phyloP scores from a whole-genome alignment of 1,284 basidiomycete species.

The Golubevia pallescens region DNA sequence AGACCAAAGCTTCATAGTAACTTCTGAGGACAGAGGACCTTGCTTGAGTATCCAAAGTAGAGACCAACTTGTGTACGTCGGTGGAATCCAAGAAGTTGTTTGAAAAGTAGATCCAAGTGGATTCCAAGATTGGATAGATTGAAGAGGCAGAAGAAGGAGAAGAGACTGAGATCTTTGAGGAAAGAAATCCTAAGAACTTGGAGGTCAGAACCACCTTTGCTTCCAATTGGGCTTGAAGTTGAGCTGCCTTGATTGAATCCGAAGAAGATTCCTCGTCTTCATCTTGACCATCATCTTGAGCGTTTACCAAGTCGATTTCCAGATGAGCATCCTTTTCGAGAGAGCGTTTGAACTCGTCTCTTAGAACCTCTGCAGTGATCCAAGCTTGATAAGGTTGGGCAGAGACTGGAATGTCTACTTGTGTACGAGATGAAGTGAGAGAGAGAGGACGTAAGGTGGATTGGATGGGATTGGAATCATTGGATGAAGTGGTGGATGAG shows the following conservation, averaged over 20 bases:
- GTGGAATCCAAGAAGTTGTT: too few species aligned
- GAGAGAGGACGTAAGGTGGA: not conserved
- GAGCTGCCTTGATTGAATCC: not conserved
- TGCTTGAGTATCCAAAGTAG: constrained; percentile 76
- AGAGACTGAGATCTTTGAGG: constrained; percentile 29
- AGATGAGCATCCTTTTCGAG: constrained; percentile 8
- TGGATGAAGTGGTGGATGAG: not conserved
- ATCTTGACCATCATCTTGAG: constrained; percentile 43
- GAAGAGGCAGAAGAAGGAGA: constrained; percentile 31
- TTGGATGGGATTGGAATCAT: not conserved
- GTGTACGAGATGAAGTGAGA: not conserved
- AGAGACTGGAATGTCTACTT: constrained; percentile 44
- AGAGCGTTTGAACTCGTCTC: constrained; percentile 45
- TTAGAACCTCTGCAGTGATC: constrained; percentile 46
- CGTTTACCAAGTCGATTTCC: constrained; percentile 30
- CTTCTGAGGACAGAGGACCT: constrained; percentile 79
- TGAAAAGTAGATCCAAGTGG: too few species aligned
- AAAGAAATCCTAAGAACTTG: constrained; percentile 63
- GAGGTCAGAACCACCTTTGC: constrained; percentile 47
- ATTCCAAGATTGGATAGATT: constrained; percentile 31
- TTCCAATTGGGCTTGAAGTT: constrained; percentile 15
- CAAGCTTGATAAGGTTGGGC: constrained; percentile 47
- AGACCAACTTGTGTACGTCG: constrained; percentile 81
- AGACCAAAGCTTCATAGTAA: constrained; percentile 79
- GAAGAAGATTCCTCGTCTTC: constrained; percentile 27